phyloP scores from a whole-genome alignment of 2,329 filamentous ascomycete genomes.

The Cryphonectria carpinicola region DNA sequence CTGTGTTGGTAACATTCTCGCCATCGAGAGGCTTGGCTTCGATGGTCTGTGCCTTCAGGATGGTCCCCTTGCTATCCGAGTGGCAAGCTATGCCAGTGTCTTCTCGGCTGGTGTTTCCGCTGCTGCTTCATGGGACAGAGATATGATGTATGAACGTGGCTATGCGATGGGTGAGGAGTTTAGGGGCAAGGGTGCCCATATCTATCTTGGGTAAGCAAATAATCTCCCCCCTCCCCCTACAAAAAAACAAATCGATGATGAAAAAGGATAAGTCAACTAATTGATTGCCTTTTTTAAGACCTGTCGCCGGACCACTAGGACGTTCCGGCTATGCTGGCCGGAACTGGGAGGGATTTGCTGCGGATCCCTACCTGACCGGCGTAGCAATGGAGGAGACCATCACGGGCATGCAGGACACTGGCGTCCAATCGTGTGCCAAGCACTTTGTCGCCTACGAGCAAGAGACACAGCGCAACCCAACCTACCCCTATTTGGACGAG shows the following conservation, averaged over 20 bases:
- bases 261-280: background rate
- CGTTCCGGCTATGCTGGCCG: constrained; percentile 44
- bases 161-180: constrained; percentile 62
- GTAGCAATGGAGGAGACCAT: constrained; percentile 72
- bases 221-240: too few species aligned
- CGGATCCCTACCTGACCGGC: constrained; percentile 76
- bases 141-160: constrained; percentile 58
- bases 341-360: constrained; percentile 69
- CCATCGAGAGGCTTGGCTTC: constrained; percentile 59
- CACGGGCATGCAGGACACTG: constrained; percentile 75
- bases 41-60: constrained; percentile 70
- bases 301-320: constrained; percentile 22
- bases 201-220: constrained; percentile 59
- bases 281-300: background rate
- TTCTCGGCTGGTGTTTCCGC: constrained; percentile 73
- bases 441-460: constrained; percentile 75
- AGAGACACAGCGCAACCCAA: constrained; percentile 49
- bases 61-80: constrained; percentile 68
- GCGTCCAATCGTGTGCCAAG: constrained; percentile 79
- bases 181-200: constrained; percentile 75
- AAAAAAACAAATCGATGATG: constrained; percentile 35
- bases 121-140: constrained; percentile 71
- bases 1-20: constrained; percentile 42
- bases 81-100: constrained; percentile 67
- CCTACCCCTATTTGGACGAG: constrained; percentile 3